Percentiles rank a stretch among this genome's conserved stretches.
Conservation (phyloP, 495 filamentous ascomycete species). For the Aspergillus saccharolyticus region DNA sequence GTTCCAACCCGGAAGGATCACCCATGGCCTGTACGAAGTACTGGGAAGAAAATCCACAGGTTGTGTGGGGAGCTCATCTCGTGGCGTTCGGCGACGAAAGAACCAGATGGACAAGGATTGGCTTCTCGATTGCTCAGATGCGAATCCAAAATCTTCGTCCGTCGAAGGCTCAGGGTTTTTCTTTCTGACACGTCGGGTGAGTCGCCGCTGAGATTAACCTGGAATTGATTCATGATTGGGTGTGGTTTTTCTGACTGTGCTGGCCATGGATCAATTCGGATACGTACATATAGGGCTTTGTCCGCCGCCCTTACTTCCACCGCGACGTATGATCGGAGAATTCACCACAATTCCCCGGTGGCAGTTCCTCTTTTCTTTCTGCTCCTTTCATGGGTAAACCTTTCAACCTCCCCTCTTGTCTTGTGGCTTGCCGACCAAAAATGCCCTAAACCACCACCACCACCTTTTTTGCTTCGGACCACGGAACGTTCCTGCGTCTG, state of each 20-base stretch:
- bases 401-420: not conserved
- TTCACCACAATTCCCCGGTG: constrained; percentile 6
- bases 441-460: not conserved
- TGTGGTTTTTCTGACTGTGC: constrained; percentile 8
- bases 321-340: constrained; percentile 13
- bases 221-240: constrained; percentile 4
- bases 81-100: not conserved
- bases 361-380: not conserved
- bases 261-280: constrained; percentile 10
- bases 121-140: not conserved
- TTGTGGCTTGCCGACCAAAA: not conserved
- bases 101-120: not conserved
- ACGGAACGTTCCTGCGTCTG: constrained; percentile 8
- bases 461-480: not conserved
- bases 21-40: too few species aligned
- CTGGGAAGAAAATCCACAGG: not conserved
- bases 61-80: not conserved
- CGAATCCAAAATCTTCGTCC: not conserved
- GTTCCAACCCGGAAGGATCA: constrained; percentile 1
- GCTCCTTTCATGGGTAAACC: not conserved
- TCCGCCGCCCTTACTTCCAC: constrained; percentile 3
- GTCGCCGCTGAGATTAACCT: not conserved
- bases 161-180: not conserved
- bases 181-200: not conserved
- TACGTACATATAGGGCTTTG: constrained; percentile 20